These are phyloP conservation scores for Fraxinus sp. DNA, from an alignment of 305 asterid genomes.

Conservation along the genomic window DNA sequence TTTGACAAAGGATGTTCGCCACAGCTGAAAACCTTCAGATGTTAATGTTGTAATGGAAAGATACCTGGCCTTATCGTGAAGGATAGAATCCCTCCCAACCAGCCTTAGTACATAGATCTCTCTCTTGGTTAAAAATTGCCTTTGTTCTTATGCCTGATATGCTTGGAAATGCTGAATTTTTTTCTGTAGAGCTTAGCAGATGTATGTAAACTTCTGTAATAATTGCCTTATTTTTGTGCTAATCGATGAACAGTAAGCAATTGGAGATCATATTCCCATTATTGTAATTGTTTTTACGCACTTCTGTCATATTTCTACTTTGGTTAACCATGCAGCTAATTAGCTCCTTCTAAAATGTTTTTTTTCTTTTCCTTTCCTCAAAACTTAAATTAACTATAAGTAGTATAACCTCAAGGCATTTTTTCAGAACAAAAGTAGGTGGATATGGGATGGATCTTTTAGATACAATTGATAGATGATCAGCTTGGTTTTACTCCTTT, in stretches of 20 bases:
- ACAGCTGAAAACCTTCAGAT: background rate
- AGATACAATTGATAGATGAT: background rate
- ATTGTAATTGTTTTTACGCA: background rate
- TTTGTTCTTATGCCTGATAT: background rate
- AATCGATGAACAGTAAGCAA: background rate
- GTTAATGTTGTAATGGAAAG: background rate
- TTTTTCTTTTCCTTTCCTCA: background rate
- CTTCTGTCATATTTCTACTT: background rate
- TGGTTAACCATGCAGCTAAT: background rate
- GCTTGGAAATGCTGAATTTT: background rate
- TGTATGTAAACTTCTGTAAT: background rate
- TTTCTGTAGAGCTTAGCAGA: background rate
- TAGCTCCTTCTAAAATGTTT: background rate
- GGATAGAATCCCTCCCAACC: background rate
- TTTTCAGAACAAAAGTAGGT: background rate
- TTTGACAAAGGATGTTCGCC: background rate
- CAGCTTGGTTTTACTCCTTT: background rate
- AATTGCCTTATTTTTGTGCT: background rate
- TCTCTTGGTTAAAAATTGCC: background rate
- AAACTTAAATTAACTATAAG: background rate
- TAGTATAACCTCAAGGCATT: background rate
- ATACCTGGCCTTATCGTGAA: background rate
- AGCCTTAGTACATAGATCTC: background rate
- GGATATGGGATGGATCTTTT: background rate
- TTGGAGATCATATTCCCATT: background rate